Evolutionary conservation across 2,329 filamentous ascomycete species (phyloP).

Genomic region (Trichophyton mentagrophytes): DNA sequence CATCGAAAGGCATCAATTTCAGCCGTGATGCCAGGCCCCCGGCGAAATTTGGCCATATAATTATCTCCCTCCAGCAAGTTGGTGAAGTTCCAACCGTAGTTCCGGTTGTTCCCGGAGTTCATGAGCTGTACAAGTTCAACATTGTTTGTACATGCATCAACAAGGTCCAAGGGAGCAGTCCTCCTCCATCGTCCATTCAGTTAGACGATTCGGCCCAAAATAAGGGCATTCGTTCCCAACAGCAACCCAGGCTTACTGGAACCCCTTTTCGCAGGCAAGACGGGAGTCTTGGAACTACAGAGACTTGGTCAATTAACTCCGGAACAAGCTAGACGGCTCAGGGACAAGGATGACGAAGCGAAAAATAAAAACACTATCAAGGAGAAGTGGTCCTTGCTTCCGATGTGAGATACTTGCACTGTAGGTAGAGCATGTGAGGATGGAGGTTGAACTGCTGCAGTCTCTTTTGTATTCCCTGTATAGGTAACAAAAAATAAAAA

Average conservation of each 20-base stretch:
- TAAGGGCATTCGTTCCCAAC: background rate
- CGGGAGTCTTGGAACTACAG: background rate
- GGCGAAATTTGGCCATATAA: background rate
- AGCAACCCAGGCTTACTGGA: background rate
- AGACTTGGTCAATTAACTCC: background rate
- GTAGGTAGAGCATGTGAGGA: no score
- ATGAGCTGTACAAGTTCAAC: background rate
- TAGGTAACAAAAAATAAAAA: background rate
- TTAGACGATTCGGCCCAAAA: background rate
- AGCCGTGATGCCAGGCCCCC: background rate
- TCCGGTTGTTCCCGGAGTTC: background rate
- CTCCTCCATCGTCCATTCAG: background rate
- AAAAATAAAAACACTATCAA: background rate
- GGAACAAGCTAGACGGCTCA: background rate
- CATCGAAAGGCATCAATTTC: background rate
- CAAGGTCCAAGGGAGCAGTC: background rate
- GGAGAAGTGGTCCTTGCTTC: background rate
- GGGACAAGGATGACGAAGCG: background rate
- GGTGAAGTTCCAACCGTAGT: background rate
- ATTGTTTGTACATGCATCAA: background rate
- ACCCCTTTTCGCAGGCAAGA: background rate
- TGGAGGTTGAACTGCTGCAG: background rate
- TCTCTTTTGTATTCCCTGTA: background rate
- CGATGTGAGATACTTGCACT: no score
- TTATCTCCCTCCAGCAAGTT: background rate